Evolutionary conservation across 2,329 filamentous ascomycete genomes (phyloP), one percentile per base, ranked within the genome.

Genomic region (Tolypocladium sp.): DNA sequence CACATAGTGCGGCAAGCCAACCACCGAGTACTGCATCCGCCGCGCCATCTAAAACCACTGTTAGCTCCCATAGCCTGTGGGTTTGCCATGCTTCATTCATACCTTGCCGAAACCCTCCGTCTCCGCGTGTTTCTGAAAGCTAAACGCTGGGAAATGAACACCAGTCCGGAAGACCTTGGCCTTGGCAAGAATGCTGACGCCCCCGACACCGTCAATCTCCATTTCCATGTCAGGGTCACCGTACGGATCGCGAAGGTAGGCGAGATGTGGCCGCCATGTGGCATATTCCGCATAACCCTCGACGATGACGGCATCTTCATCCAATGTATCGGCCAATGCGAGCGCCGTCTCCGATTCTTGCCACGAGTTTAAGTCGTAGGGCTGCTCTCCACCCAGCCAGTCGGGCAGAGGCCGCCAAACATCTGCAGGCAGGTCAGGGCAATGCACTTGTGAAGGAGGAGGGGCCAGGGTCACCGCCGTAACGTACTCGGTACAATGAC

Each of bases 171-270:
- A 99, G 0, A 99, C 94, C 67, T 88, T 89, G 2, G 94, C 94
- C 75, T 97, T 99, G 53, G 94, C 93, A 66, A 99, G 76, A 68
- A 99, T 99, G 76, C 92, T 97, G 67, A 99, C 94, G 76, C 94
- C 94, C 56, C 94, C 93, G 54, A 99, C 92, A 65, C 94, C 94
- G 67, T 99, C 94, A 67, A 99, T 93, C 69, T 99, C 94, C 94
- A 99, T 97, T 72, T 99, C 94, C 88, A 97, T 97, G 71, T 99
- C 94, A 25, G 93, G 93, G 70, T 99, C 94, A 44, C 94, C 94
- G 68, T 96, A 97, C 2, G 94, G 94, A 71, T 99, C 94, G 61
- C 94, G 89, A 9, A 99, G 84, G 71, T 99, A 99, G 49, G 94
- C 94, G 69, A 99, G 81, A 81, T 99, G 94, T 49, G 94, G 94